phyloP scores from a whole-genome alignment of 2,329 filamentous ascomycete species.

The Colletotrichum caudatum region DNA sequence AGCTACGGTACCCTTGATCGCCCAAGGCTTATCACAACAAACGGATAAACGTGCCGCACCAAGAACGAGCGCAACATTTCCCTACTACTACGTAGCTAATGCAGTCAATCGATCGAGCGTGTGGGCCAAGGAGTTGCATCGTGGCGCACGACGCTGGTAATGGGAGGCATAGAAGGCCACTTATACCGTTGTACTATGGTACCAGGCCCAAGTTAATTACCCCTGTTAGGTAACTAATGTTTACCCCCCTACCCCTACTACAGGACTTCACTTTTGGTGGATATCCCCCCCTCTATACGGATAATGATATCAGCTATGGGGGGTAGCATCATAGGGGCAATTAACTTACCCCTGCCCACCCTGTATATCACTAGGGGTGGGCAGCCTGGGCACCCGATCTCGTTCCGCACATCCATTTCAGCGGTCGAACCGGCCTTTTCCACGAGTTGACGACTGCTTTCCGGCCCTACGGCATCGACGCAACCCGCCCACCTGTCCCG shows the following conservation, averaged over 20 bases:
- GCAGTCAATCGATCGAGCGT: conserved; percentile 22
- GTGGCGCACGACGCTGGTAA: not conserved
- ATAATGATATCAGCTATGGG: too few species aligned
- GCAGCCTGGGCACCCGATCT: not conserved
- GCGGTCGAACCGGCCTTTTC: not conserved
- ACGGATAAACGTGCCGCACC: conserved; percentile 18
- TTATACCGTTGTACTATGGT: not conserved
- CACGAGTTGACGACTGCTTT: too few species aligned
- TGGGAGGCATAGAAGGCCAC: not conserved
- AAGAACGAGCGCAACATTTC: conserved; percentile 8
- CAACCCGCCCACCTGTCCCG: too few species aligned
- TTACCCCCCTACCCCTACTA: too few species aligned
- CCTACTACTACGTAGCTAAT: conserved; percentile 26
- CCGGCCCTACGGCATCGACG: not conserved
- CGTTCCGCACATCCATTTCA: too few species aligned
- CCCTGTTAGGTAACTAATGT: too few species aligned
- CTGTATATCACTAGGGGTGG: conserved; percentile 7
- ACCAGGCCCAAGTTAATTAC: too few species aligned
- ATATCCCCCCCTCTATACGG: too few species aligned
- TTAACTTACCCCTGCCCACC: too few species aligned
- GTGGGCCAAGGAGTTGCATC: not conserved
- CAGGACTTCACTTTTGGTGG: too few species aligned
- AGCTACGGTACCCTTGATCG: not conserved
- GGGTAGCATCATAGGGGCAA: too few species aligned
- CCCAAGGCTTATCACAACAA: not conserved